Percentiles rank a stretch among this genome's conserved stretches.
Conservation (phyloP, 2,329 filamentous ascomycete species). For the Cryphonectria naterciae region DNA sequence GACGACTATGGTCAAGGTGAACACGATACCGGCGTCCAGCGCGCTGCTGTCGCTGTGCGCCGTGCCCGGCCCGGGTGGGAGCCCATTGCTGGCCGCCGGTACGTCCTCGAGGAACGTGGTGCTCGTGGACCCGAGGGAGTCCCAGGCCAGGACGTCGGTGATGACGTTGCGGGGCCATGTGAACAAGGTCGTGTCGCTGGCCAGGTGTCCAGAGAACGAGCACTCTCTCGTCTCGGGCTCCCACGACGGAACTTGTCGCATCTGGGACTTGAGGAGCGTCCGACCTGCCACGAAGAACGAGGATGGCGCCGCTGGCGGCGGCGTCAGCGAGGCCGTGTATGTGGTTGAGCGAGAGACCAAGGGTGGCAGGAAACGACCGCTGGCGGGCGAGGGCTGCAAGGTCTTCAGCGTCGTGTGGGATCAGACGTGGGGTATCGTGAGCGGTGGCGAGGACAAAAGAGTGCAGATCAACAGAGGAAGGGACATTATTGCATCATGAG, state of each 20-base stretch:
- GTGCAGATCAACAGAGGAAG: slow-evolving; percentile 85
- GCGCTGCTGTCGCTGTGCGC: slow-evolving; percentile 79
- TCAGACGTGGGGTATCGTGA: slow-evolving; percentile 82
- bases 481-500: slow-evolving; percentile 48
- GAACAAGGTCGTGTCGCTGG: slow-evolving; percentile 66
- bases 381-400: slow-evolving; percentile 83
- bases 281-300: slow-evolving; percentile 63
- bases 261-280: slow-evolving; percentile 88
- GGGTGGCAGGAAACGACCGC: slow-evolving; percentile 64
- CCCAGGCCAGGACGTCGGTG: slow-evolving; percentile 74
- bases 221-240: slow-evolving; percentile 88
- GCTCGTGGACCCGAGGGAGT: slow-evolving; percentile 86
- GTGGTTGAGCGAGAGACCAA: slow-evolving; percentile 75
- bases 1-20: slow-evolving; percentile 76
- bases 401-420: slow-evolving; percentile 91
- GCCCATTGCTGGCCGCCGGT: slow-evolving; percentile 67
- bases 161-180: slow-evolving; percentile 92
- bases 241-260: slow-evolving; percentile 87
- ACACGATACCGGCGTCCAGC: slow-evolving; percentile 81
- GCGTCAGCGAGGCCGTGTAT: slow-evolving; percentile 75
- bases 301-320: slow-evolving; percentile 59
- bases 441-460: slow-evolving; percentile 89
- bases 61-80: slow-evolving; percentile 63
- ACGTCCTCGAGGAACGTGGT: slow-evolving; percentile 87
- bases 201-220: slow-evolving; percentile 63